Evolutionary conservation across 208 protist genomes (phyloP), one percentile per base, ranked within the genome.

Genomic region (Tritrichomonas foetus): DNA sequence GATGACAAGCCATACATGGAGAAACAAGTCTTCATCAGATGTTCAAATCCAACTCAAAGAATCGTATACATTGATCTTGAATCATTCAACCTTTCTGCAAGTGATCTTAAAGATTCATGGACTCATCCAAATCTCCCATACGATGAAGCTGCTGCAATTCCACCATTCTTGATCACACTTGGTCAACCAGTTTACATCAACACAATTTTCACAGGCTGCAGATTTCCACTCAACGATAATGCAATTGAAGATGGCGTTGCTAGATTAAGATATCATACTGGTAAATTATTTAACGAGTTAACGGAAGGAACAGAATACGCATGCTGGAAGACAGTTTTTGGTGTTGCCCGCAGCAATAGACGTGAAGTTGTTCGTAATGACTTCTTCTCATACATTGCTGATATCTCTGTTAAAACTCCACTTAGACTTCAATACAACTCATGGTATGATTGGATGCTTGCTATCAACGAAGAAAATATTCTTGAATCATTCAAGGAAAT

Each of bases 391-490:
- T 72, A 72, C 27, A 72, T 72, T 8, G 8, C 27, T n/a, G 64
- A 72, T 30, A 72, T 72, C 25, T 72, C 64, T 33, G 27, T 20
- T 33, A 30, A 72, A 20, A 72, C 8, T 30, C 8, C 8, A 30
- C n/a, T 72, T 25, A 20, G 64, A 33, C 11, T 33, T 8, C 64
- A 72, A 72, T 72, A 33, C 25, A 72, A 72, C 25, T 72, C 64
- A 72, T 72, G 64, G 64, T 72, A 72, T 72, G 64, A 72, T 72
- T 72, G 64, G 64, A 72, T 72, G 64, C 64, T 72, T 72, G 25
- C 64, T n/a, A 72, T 72, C 25, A 72, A 8, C 11, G 64, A 72
- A 72, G 8, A 9, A 33, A 72, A 72, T 25, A 72, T 72, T n/a
- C 8, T 72, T 8, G 8, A 9, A n/a, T 72, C 64, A 72, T 72